Evolutionary conservation across 2,329 filamentous ascomycete species (phyloP).

Genomic region (Aspergillus neotritici): DNA sequence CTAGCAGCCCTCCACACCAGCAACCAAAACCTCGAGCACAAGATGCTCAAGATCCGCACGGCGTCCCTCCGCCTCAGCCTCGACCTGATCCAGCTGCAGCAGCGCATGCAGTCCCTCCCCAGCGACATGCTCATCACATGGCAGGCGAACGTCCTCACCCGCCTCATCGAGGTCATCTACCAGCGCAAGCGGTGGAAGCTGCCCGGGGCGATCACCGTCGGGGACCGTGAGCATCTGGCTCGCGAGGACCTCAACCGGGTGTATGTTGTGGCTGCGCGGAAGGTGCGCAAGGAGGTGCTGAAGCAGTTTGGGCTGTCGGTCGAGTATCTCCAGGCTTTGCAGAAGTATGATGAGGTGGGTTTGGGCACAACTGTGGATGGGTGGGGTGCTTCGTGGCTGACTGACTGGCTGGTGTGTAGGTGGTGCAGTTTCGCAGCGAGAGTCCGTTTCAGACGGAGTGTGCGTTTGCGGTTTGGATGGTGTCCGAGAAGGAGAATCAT

Average conservation of each 20-base stretch:
- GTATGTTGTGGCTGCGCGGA: slow-evolving; percentile 24
- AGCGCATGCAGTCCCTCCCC: slow-evolving; percentile 21
- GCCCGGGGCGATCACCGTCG: slow-evolving; percentile 16
- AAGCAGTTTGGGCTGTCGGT: slow-evolving; percentile 21
- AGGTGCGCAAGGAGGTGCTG: slow-evolving; percentile 19
- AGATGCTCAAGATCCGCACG: slow-evolving; percentile 18
- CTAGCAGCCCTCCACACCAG: slow-evolving; percentile 18
- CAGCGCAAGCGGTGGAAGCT: slow-evolving; percentile 19
- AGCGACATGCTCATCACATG: slow-evolving; percentile 27
- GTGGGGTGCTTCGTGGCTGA: not conserved
- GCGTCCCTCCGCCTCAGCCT: slow-evolving; percentile 18
- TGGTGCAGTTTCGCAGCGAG: slow-evolving; percentile 26
- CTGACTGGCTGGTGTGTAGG: slow-evolving; percentile 13
- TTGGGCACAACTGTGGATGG: not conserved
- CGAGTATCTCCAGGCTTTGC: slow-evolving; percentile 22
- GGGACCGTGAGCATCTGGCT: slow-evolving; percentile 11
- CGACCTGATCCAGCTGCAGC: slow-evolving; percentile 23
- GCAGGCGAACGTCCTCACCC: slow-evolving; percentile 33
- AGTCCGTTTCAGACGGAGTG: slow-evolving; percentile 25
- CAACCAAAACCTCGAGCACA: slow-evolving; percentile 24
- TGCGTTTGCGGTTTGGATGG: slow-evolving; percentile 29
- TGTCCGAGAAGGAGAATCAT: slow-evolving; percentile 19
- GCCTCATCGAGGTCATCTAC: slow-evolving; percentile 30
- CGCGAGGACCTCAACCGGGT: slow-evolving; percentile 17
- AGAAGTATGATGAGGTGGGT: slow-evolving; percentile 27